Evolutionary conservation across 768 basidiomycete genomes (phyloP).

Genomic region (Tricholoma saponaceum): DNA sequence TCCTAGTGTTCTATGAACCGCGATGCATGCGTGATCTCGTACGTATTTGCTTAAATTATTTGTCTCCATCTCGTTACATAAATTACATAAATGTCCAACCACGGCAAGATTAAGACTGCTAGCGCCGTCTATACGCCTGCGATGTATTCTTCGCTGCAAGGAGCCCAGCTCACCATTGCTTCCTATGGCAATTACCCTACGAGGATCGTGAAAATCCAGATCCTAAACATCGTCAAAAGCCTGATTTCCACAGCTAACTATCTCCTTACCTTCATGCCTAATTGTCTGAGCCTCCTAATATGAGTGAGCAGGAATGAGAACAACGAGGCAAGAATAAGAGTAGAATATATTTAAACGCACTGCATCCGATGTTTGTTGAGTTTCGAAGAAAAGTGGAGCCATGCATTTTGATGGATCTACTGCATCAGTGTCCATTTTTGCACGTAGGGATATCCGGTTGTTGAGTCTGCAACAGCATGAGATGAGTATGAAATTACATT

Average conservation of each 20-base stretch:
- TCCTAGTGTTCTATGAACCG: constrained; percentile 37
- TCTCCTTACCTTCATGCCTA: too few relatives aligned
- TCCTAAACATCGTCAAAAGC: too few relatives aligned
- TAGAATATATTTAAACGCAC: not conserved
- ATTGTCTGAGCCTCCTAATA: too few relatives aligned
- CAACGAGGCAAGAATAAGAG: too few relatives aligned
- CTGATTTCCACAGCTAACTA: too few relatives aligned
- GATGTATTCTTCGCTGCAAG: too few relatives aligned
- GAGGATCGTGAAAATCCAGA: too few relatives aligned
- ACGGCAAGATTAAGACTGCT: not conserved
- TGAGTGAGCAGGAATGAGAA: too few relatives aligned
- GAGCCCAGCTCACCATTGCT: too few relatives aligned
- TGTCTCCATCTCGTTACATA: not conserved
- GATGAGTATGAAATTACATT: not conserved
- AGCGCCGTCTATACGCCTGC: not conserved
- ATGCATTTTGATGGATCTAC: not conserved
- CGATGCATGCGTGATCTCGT: not conserved
- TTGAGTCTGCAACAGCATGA: not conserved
- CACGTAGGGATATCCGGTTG: not conserved
- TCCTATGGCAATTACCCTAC: too few relatives aligned
- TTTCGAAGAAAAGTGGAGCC: not conserved
- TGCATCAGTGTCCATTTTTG: not conserved
- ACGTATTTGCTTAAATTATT: constrained; percentile 5
- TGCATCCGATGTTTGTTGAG: not conserved
- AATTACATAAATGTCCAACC: not conserved